Evolutionary conservation across 2,329 filamentous ascomycete species (phyloP).

Genomic region (Piedraia hortae): DNA sequence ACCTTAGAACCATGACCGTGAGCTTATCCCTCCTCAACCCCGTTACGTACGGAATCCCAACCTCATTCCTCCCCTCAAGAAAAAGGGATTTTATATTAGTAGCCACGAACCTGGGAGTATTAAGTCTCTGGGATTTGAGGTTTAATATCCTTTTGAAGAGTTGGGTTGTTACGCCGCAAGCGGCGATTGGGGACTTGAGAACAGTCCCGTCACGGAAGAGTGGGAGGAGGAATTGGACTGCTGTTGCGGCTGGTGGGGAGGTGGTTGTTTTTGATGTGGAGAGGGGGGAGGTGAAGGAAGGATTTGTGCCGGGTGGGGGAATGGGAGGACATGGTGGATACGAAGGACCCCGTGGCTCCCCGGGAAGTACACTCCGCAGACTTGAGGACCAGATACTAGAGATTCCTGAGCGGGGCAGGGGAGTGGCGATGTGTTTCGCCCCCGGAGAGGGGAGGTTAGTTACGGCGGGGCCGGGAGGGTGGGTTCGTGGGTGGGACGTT

Average conservation of each 20-base stretch:
- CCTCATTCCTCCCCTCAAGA: slow-evolving; percentile 67
- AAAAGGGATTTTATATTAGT: slow-evolving; percentile 74
- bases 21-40: slow-evolving; percentile 65
- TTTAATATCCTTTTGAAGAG: slow-evolving; percentile 69
- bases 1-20: slow-evolving; percentile 62
- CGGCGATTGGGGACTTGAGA: slow-evolving; percentile 50
- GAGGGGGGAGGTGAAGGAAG: too few relatives aligned
- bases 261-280: slow-evolving; percentile 91
- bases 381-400: too few relatives aligned
- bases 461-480: too few relatives aligned
- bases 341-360: too few relatives aligned
- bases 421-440: too few relatives aligned
- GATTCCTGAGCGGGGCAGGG: too few relatives aligned
- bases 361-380: too few relatives aligned
- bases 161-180: slow-evolving; percentile 64
- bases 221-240: slow-evolving; percentile 54
- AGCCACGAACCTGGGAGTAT: slow-evolving; percentile 73
- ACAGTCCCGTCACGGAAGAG: slow-evolving; percentile 33
- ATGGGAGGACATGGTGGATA: too few relatives aligned
- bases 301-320: too few relatives aligned
- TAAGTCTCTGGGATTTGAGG: slow-evolving; percentile 90
- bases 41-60: slow-evolving; percentile 71
- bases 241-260: slow-evolving; percentile 72
- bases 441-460: too few relatives aligned
- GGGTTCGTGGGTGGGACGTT: too few relatives aligned